Evolutionary conservation across 768 basidiomycete species (phyloP).

Genomic region (Coprinopsis strossmayeri): DNA sequence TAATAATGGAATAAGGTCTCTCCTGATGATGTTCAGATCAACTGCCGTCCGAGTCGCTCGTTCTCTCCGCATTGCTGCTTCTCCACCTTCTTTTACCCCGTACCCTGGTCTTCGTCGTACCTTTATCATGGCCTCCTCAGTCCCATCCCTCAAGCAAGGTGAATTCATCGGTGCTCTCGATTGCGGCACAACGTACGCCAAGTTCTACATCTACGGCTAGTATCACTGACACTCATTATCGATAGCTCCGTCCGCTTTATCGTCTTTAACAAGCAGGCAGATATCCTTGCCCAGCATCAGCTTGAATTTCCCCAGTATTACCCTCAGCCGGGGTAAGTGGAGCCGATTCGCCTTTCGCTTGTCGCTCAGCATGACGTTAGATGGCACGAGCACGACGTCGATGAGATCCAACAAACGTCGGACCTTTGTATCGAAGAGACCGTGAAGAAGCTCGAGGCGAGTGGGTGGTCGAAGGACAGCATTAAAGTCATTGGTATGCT

Average conservation of each 20-base stretch:
- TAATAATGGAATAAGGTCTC: too few relatives aligned
- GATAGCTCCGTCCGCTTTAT: conserved; percentile 85
- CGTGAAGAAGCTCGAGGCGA: conserved; percentile 59
- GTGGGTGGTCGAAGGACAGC: conserved; percentile 74
- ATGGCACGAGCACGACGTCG: conserved; percentile 94
- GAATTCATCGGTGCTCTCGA: conserved; percentile 91
- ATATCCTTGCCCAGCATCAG: conserved; percentile 86
- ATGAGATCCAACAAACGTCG: conserved; percentile 72
- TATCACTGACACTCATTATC: neutral
- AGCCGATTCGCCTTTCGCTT: neutral
- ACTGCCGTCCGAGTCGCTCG: conserved; percentile 1
- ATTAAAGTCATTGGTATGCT: conserved; percentile 86
- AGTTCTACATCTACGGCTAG: conserved; percentile 7
- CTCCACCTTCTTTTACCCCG: conserved; percentile 10
- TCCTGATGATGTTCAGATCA: neutral
- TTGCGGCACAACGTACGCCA: conserved; percentile 86
- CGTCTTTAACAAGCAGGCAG: conserved; percentile 80
- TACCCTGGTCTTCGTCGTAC: conserved; percentile 2
- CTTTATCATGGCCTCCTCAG: conserved; percentile 15
- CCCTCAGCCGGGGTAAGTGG: conserved; percentile 70
- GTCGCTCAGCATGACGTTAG: conserved; percentile 26
- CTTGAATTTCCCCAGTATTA: conserved; percentile 93
- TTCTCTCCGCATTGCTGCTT: conserved; percentile 4
- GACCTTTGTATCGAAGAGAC: conserved; percentile 71
- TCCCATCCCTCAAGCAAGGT: conserved; percentile 43